Conservation (phyloP, 768 basidiomycete genomes). For the Pulveroboletus sp. region DNA sequence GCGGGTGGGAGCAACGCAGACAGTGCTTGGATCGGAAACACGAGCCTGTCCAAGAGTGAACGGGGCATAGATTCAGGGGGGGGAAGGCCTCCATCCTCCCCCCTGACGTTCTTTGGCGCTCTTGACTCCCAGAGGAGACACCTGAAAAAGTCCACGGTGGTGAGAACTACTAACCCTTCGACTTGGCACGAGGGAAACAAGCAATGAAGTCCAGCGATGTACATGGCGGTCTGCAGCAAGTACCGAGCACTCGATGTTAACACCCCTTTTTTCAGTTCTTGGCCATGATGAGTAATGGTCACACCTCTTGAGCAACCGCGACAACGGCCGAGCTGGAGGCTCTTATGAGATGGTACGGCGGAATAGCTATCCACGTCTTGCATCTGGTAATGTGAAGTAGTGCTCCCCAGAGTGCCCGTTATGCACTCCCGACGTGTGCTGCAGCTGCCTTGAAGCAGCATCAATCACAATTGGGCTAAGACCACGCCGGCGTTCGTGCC, state of each 20-base stretch:
- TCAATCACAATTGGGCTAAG: background rate
- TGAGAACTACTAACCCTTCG: slow-evolving; percentile 23
- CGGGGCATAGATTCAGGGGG: slow-evolving; percentile 10
- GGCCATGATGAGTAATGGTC: slow-evolving; percentile 17
- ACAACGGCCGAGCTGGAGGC: too few species aligned
- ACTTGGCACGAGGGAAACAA: slow-evolving; percentile 13
- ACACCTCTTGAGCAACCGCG: background rate
- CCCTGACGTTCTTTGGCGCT: background rate
- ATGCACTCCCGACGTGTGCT: background rate
- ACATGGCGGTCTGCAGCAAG: slow-evolving; percentile 22
- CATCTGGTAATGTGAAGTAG: background rate
- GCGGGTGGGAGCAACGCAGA: slow-evolving; percentile 23
- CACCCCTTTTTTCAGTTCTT: slow-evolving; percentile 15
- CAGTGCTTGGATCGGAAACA: slow-evolving; percentile 26
- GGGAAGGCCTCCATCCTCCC: slow-evolving; percentile 16
- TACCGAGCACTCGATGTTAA: background rate
- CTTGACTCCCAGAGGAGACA: slow-evolving; percentile 11
- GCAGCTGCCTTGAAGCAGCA: background rate
- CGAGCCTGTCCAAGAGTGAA: slow-evolving; percentile 24
- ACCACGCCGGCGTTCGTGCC: background rate
- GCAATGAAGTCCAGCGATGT: slow-evolving; percentile 24
- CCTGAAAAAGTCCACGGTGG: slow-evolving; percentile 23
- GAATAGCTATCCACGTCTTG: background rate
- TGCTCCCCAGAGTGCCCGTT: background rate
- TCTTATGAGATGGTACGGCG: background rate